Evolutionary conservation across 2,329 filamentous ascomycete species (phyloP).

Genomic region (Alternaria atra): DNA sequence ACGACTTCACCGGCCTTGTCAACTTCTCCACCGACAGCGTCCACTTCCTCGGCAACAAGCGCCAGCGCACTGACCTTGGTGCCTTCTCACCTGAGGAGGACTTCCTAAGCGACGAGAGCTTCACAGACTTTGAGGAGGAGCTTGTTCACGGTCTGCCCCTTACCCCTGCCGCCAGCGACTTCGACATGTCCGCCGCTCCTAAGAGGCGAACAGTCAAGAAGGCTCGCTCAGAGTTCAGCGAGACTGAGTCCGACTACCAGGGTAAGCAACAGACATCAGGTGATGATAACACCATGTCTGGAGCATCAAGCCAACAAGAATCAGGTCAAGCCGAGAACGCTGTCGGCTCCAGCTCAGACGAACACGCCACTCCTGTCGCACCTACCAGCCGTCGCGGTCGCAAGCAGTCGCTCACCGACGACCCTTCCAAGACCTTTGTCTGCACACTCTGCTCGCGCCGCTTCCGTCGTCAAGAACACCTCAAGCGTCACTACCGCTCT

Average conservation of each 20-base stretch:
- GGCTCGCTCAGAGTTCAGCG: constrained; percentile 40
- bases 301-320: constrained; percentile 49
- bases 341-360: constrained; percentile 57
- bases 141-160: constrained; percentile 69
- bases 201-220: constrained; percentile 45
- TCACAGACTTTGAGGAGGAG: constrained; percentile 77
- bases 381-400: constrained; percentile 86
- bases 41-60: constrained; percentile 70
- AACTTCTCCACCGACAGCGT: constrained; percentile 71
- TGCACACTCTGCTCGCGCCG: constrained; percentile 96
- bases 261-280: constrained; percentile 46
- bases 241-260: constrained; percentile 49
- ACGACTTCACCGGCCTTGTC: constrained; percentile 82
- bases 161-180: constrained; percentile 67
- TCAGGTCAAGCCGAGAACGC: constrained; percentile 55
- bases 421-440: constrained; percentile 97
- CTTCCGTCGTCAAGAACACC: constrained; percentile 96
- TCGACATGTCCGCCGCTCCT: constrained; percentile 37
- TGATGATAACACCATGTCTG: constrained; percentile 46
- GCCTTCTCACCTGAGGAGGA: constrained; percentile 73
- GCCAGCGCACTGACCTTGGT: constrained; percentile 74
- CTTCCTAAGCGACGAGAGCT: constrained; percentile 78
- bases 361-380: constrained; percentile 42
- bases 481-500: constrained; percentile 98
- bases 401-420: constrained; percentile 97